Conservation (phyloP, 805 yeast genomes). For the Brettanomyces naardenensis region DNA sequence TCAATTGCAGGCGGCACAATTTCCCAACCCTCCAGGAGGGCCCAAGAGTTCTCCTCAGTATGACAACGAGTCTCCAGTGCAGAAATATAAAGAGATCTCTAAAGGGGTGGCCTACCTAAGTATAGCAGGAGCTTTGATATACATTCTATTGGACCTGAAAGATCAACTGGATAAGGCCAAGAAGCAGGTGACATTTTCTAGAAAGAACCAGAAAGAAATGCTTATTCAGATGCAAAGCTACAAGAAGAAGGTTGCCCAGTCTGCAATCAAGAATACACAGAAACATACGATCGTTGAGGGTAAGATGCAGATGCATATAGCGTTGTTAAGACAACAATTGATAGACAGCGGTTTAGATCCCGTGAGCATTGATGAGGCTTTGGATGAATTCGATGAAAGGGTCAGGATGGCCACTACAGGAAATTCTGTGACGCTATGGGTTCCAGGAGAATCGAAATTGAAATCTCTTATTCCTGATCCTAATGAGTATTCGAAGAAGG, state of each 20-base stretch:
- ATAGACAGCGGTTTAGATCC: slow-evolving; percentile 53
- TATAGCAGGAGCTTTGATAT: slow-evolving; percentile 6
- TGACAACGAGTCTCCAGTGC: neutral
- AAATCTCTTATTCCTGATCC: slow-evolving; percentile 50
- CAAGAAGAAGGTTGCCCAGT: slow-evolving; percentile 43
- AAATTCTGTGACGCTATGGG: slow-evolving; percentile 55
- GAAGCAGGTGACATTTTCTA: slow-evolving; percentile 16
- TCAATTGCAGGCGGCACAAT: slow-evolving; percentile 1
- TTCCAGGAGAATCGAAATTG: slow-evolving; percentile 42
- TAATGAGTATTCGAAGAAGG: slow-evolving; percentile 48
- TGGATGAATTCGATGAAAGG: slow-evolving; percentile 46
- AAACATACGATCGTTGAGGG: slow-evolving; percentile 39
- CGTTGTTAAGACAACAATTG: slow-evolving; percentile 54
- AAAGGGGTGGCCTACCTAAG: slow-evolving; percentile 9
- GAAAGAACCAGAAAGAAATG: slow-evolving; percentile 24
- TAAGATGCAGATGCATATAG: slow-evolving; percentile 62
- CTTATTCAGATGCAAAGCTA: slow-evolving; percentile 43
- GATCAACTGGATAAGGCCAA: slow-evolving; percentile 19
- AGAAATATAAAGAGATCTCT: slow-evolving; percentile 7
- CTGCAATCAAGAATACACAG: slow-evolving; percentile 44
- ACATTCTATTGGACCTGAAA: slow-evolving; percentile 9
- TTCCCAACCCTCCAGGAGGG: too few species aligned
- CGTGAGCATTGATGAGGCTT: slow-evolving; percentile 42
- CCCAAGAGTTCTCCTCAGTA: too few species aligned
- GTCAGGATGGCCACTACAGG: slow-evolving; percentile 52